These are phyloP conservation scores for Nakazawaea ernobii DNA, from an alignment of 805 yeast species.

Conservation along the genomic window DNA sequence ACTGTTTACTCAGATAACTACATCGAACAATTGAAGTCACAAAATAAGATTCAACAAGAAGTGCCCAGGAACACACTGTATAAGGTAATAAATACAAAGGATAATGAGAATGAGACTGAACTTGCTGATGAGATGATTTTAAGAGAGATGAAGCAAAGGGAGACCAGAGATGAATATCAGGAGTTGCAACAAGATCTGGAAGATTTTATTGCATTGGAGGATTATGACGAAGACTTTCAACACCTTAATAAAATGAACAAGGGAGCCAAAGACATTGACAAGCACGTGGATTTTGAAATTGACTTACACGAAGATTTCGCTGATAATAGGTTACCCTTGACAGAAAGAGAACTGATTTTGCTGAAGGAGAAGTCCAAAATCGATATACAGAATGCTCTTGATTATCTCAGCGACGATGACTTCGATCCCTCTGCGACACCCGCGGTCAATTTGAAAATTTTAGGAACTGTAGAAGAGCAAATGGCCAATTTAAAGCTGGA, in stretches of 20 bases:
- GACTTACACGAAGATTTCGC: slow-evolving; percentile 18
- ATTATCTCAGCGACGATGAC: slow-evolving; percentile 19
- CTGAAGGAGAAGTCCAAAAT: slow-evolving; percentile 21
- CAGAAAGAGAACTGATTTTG: slow-evolving; percentile 20
- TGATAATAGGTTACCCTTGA: slow-evolving; percentile 25
- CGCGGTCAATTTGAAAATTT: background rate
- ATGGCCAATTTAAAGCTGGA: background rate
- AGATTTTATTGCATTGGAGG: slow-evolving; percentile 3
- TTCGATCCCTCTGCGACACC: slow-evolving; percentile 10
- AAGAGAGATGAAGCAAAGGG: slow-evolving; percentile 19
- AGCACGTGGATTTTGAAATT: slow-evolving; percentile 13
- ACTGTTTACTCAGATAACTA: background rate
- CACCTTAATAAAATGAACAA: slow-evolving; percentile 1
- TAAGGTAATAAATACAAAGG: background rate
- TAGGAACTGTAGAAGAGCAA: background rate
- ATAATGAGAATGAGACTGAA: slow-evolving; percentile 1
- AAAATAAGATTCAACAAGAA: background rate
- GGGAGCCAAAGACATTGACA: slow-evolving; percentile 8
- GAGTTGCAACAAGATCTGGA: slow-evolving; percentile 6
- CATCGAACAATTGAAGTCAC: slow-evolving; percentile 2
- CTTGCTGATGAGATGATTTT: slow-evolving; percentile 16
- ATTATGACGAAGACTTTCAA: slow-evolving; percentile 13
- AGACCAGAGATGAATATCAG: slow-evolving; percentile 12
- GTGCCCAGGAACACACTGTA: background rate
- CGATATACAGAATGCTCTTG: slow-evolving; percentile 29